These are phyloP conservation scores for Irpex sp. DNA, from an alignment of 1,284 basidiomycete species.

Conservation along the genomic window DNA sequence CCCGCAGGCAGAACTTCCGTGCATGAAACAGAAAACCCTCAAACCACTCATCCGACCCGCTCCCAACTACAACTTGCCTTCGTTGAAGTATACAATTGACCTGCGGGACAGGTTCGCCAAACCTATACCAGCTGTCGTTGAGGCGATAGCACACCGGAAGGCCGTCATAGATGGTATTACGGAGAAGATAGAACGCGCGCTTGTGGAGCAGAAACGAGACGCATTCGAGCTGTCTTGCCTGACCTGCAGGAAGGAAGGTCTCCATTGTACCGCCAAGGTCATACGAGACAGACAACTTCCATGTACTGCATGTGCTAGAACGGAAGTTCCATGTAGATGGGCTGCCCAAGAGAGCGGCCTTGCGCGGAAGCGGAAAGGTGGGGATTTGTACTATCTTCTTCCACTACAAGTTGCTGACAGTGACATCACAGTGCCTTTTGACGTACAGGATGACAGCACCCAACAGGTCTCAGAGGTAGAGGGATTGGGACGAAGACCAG, in stretches of 20 bases:
- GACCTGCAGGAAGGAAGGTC: background rate
- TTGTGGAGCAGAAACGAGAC: background rate
- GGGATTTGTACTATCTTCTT: background rate
- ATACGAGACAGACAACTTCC: background rate
- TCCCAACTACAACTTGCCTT: background rate
- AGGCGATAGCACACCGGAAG: background rate
- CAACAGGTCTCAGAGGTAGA: background rate
- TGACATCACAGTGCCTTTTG: background rate
- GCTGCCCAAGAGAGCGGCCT: background rate
- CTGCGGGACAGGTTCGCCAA: background rate
- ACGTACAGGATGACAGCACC: background rate
- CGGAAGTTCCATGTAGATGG: background rate
- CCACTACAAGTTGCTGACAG: background rate
- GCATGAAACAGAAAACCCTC: background rate
- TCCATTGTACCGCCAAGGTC: background rate
- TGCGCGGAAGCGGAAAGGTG: background rate
- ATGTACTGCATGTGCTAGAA: background rate
- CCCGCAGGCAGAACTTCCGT: background rate
- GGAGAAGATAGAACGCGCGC: background rate
- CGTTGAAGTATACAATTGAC: background rate
- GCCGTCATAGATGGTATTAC: background rate
- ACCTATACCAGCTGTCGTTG: background rate
- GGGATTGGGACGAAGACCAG: background rate
- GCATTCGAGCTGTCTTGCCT: background rate
- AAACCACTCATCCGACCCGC: background rate